A percentile compares a stretch with the other conserved stretches of the same genome.
phyloP scores from a whole-genome alignment of 306 rosid genomes.

The Prunus fruticosa region DNA sequence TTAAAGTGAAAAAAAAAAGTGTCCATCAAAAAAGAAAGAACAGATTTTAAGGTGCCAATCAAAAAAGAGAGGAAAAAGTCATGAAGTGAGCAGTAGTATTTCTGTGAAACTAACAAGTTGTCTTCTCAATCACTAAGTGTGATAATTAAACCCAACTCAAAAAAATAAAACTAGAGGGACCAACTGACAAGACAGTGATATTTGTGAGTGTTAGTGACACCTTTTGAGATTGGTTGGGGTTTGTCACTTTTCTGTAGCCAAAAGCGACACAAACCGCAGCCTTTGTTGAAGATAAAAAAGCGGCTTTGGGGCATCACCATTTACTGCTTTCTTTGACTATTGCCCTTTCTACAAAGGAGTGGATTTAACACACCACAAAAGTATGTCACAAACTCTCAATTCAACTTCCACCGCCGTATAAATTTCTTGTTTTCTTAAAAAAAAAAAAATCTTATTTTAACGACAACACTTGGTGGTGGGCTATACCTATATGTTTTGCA shows the following conservation, averaged over 20 bases:
- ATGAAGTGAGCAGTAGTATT: too few species aligned
- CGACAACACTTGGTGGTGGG: background rate
- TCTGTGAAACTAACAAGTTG: background rate
- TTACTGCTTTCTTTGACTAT: background rate
- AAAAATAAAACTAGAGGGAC: background rate
- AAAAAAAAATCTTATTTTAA: background rate
- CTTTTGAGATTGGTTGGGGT: background rate
- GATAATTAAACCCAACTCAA: background rate
- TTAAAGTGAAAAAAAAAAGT: too few species aligned
- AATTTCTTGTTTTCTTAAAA: background rate
- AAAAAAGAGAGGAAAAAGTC: too few species aligned
- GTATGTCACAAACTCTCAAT: background rate
- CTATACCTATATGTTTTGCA: background rate
- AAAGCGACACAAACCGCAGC: background rate
- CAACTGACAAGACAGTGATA: background rate
- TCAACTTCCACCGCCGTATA: background rate
- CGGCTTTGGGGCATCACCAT: constrained; percentile 1
- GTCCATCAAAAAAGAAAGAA: too few species aligned
- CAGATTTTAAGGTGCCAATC: too few species aligned
- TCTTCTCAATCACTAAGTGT: background rate
- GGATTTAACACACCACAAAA: background rate
- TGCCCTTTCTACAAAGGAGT: background rate
- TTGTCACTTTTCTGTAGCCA: background rate
- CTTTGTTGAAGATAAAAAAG: background rate
- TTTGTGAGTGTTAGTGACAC: background rate